These are phyloP conservation scores for Ascobolus immersus DNA, from an alignment of 495 filamentous ascomycete species.

Conservation along the genomic window DNA sequence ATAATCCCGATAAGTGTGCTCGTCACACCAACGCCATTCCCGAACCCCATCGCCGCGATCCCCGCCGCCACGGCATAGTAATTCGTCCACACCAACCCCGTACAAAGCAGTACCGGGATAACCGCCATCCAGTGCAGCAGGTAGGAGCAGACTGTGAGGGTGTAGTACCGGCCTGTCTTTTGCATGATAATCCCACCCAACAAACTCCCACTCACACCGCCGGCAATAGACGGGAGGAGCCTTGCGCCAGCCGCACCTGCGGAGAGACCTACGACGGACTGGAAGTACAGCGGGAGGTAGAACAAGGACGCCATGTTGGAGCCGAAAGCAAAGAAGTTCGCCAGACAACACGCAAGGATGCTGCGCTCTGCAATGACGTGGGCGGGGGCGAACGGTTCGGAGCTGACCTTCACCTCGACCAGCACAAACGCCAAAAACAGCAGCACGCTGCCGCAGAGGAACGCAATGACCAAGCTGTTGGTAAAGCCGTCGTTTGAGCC, in stretches of 20 bases:
- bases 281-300: constrained; percentile 58
- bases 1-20: constrained; percentile 37
- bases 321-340: constrained; percentile 54
- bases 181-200: constrained; percentile 47
- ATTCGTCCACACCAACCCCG: constrained; percentile 24
- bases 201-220: constrained; percentile 40
- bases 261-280: constrained; percentile 41
- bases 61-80: constrained; percentile 17
- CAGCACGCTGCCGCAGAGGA: constrained; percentile 29
- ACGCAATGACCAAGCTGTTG: constrained; percentile 29
- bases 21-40: constrained; percentile 44
- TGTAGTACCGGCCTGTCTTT: constrained; percentile 53
- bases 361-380: constrained; percentile 50
- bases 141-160: constrained; percentile 40
- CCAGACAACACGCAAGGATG: constrained; percentile 40
- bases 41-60: constrained; percentile 29
- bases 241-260: constrained; percentile 39
- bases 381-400: constrained; percentile 54
- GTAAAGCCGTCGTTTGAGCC: no score
- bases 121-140: constrained; percentile 4
- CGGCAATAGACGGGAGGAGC: constrained; percentile 39
- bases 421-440: constrained; percentile 43
- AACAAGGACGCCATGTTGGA: constrained; percentile 41
- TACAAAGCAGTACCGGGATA: constrained; percentile 30
- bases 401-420: constrained; percentile 44